Base-by-base conservation (phyloP, 305 asterid species). In the Plantago coronopus region DNA sequence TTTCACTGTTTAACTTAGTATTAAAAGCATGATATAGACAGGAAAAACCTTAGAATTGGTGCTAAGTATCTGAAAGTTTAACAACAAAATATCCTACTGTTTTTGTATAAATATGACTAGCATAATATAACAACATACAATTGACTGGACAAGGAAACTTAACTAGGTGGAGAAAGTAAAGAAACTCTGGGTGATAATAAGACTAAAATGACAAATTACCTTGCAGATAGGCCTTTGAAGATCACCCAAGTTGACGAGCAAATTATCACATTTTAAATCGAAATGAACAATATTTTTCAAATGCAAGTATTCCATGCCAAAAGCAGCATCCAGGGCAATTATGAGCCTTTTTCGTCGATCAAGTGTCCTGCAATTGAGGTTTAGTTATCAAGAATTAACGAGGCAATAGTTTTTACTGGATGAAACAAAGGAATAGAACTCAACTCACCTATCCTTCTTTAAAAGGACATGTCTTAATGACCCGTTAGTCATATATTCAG, bases 221-320 rank as follows among this genome's bases (percentile, higher is more conserved):
- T 88, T 88, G 83, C 96, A 88, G 13, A 88, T 85, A 0, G 94
- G 95, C 38, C 90, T 80, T 20, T 80, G 88, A 43, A 93, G 89
- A 82, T 88, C 91, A 17, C 96, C 88, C 78, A 88, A 70, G 67
- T 88, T 88, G 64, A 88, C 95, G 0, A 86, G 84, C 82, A 86
- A 80, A 83, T 88, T 88, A 75, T 88, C 96, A 72, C 95, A 86
- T 75, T 88, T 88, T 70, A 88, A 81, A 74, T 88, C 95, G 56
- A 88, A 88, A 74, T 86, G 95, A 57, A 88, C 93, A 47, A 88
- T 81, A 48, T 77, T 86, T 75, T 74, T 86, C 72, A 80, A 61
- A 76, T 88, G 96, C 77, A 88, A 79, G 77, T 88, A 86, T 69
- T 88, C 96, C 95, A 88, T 86, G 54, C 96, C 96, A 74, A 86